A percentile compares a stretch with the other conserved stretches of the same genome.
Evolutionary conservation across 495 filamentous ascomycete genomes (phyloP).

Genomic region (Penicillium simplicissimum): DNA sequence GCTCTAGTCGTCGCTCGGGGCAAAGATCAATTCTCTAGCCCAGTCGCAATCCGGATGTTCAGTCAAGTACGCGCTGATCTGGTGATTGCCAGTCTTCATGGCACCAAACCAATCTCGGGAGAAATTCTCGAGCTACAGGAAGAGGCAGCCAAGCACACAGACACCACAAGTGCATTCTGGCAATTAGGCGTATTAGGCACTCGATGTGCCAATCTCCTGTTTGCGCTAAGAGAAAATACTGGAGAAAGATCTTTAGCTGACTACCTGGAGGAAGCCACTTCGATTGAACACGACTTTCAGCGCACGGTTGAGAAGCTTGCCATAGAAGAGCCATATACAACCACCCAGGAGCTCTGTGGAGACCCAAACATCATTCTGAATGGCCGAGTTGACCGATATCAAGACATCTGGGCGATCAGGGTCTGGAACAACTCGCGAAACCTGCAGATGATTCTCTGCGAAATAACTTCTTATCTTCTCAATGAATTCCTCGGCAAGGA

Average conservation of each 20-base stretch:
- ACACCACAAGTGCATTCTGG: slow-evolving; percentile 25
- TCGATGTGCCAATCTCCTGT: slow-evolving; percentile 24
- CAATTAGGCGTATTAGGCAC: slow-evolving; percentile 22
- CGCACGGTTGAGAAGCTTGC: slow-evolving; percentile 15
- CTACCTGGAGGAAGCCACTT: slow-evolving; percentile 23
- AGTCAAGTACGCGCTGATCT: slow-evolving; percentile 49
- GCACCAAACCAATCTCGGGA: slow-evolving; percentile 21
- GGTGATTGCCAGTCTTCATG: slow-evolving; percentile 24
- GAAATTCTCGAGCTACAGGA: slow-evolving; percentile 30
- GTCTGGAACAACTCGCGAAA: slow-evolving; percentile 33
- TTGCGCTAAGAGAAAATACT: slow-evolving; percentile 7
- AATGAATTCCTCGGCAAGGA: slow-evolving; percentile 18
- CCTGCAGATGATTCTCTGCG: slow-evolving; percentile 26
- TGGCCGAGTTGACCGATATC: slow-evolving; percentile 26
- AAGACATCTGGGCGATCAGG: slow-evolving; percentile 24
- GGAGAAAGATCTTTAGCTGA: slow-evolving; percentile 13
- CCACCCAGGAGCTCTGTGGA: slow-evolving; percentile 3
- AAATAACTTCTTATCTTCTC: slow-evolving; percentile 24
- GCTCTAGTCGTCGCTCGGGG: slow-evolving; percentile 53
- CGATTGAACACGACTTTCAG: slow-evolving; percentile 22
- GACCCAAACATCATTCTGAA: slow-evolving; percentile 23
- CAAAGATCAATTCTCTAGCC: slow-evolving; percentile 47
- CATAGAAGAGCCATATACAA: slow-evolving; percentile 29
- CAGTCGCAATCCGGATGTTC: slow-evolving; percentile 52
- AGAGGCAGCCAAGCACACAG: slow-evolving; percentile 25